Conservation (phyloP, 2,329 filamentous ascomycete species). For the Ustulina deusta region DNA sequence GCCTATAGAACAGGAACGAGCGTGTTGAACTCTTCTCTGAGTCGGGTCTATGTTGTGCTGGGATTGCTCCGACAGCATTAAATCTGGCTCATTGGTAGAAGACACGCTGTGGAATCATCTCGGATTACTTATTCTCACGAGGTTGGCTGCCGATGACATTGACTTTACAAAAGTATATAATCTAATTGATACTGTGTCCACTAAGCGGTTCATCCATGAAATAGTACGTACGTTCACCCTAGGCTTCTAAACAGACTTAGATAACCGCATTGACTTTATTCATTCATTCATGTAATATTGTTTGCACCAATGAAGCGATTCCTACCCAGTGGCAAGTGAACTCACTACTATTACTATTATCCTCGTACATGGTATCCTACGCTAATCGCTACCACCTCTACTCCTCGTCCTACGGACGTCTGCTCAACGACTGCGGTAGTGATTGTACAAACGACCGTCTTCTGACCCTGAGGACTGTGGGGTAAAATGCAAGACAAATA, state of each 20-base stretch:
- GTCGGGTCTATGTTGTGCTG: no score
- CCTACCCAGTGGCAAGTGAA: neutral
- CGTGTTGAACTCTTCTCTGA: neutral
- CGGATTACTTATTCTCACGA: no score
- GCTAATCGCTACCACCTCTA: neutral
- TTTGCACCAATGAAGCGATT: neutral
- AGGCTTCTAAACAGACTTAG: neutral
- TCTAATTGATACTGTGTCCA: neutral
- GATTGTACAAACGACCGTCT: slow-evolving; percentile 18
- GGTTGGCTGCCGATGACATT: neutral
- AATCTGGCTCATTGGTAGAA: no score
- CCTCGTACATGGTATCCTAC: slow-evolving; percentile 8
- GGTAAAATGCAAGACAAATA: slow-evolving; percentile 15
- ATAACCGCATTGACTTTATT: neutral
- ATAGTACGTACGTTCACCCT: neutral
- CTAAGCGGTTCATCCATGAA: neutral
- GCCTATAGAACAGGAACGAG: neutral
- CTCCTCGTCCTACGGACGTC: neutral
- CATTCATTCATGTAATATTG: neutral
- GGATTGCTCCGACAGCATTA: no score
- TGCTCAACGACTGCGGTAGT: slow-evolving; percentile 13
- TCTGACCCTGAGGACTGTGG: slow-evolving; percentile 7
- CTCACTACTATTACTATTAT: slow-evolving; percentile 7
- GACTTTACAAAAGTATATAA: neutral
- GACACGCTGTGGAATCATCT: neutral